Evolutionary conservation across 768 basidiomycete species (phyloP).

Genomic region (Amyloporia xantha): DNA sequence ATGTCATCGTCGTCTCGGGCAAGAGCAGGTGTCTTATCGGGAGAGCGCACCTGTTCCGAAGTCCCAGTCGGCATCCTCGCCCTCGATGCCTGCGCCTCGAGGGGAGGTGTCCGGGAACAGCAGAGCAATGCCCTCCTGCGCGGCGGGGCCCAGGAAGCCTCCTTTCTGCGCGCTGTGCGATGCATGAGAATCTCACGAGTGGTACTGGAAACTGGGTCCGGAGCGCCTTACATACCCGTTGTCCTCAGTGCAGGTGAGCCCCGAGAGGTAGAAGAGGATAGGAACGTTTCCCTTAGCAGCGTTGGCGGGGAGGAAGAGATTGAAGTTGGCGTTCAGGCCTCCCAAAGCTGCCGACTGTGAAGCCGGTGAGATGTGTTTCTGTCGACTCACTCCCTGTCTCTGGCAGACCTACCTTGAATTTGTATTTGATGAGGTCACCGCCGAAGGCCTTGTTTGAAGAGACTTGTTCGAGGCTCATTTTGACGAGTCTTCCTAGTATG

Average conservation of each 20-base stretch:
- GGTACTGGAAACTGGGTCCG: neutral
- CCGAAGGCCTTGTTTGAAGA: constrained; percentile 76
- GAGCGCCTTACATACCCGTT: constrained; percentile 55
- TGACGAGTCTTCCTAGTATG: constrained; percentile 9
- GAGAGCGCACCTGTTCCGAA: constrained; percentile 66
- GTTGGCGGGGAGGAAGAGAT: constrained; percentile 77
- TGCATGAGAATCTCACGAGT: no score
- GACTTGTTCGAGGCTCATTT: constrained; percentile 51
- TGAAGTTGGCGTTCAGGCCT: constrained; percentile 69
- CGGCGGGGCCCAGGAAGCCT: constrained; percentile 81
- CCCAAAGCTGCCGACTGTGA: constrained; percentile 64
- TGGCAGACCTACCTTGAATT: constrained; percentile 54
- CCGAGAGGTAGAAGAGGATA: constrained; percentile 82
- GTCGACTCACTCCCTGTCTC: neutral
- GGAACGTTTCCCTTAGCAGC: constrained; percentile 46
- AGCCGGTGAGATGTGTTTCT: neutral
- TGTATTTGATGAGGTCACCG: constrained; percentile 82
- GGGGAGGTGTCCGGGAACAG: constrained; percentile 97
- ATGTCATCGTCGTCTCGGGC: neutral
- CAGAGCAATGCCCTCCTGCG: constrained; percentile 80
- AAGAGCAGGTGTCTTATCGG: neutral
- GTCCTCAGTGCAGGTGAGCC: constrained; percentile 87
- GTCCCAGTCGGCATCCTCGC: constrained; percentile 80
- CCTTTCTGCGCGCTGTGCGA: constrained; percentile 79
- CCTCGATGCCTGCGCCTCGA: constrained; percentile 80